These are phyloP conservation scores for Funneliformis geosporum DNA, from an alignment of 192 early-diverging fungal species.

Conservation along the genomic window DNA sequence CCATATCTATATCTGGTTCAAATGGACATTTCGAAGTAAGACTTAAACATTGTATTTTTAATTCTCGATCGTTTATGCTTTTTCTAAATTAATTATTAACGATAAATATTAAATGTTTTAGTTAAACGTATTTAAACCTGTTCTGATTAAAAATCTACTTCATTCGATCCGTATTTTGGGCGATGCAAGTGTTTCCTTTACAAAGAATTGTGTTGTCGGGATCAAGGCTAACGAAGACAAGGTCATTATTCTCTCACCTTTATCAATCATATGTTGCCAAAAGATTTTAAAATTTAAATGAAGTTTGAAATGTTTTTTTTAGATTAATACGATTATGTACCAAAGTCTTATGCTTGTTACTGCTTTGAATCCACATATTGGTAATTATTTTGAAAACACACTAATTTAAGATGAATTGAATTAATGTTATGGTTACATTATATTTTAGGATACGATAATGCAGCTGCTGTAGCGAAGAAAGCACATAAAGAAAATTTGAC, in stretches of 20 bases:
- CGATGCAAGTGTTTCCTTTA: conserved; percentile 91
- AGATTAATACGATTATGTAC: conserved; percentile 84
- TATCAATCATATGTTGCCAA: neutral
- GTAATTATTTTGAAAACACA: conserved; percentile 40
- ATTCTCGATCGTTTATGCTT: neutral
- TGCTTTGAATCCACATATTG: conserved; percentile 97
- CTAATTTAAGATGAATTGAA: neutral
- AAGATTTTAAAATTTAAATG: neutral
- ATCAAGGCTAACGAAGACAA: conserved; percentile 90
- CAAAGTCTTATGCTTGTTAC: conserved; percentile 98
- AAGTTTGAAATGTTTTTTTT: neutral
- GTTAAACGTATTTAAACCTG: conserved; percentile 99
- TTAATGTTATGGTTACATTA: neutral
- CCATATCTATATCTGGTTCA: conserved; percentile 88
- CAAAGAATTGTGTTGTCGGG: conserved; percentile 92
- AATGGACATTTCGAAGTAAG: conserved; percentile 96
- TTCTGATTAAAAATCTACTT: conserved; percentile 97
- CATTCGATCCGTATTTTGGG: conserved; percentile 88
- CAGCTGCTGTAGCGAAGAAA: conserved; percentile 96
- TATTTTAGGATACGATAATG: conserved; percentile 66
- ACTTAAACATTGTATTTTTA: conserved; percentile 12
- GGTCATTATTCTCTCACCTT: conserved; percentile 8
- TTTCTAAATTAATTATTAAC: neutral
- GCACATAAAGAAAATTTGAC: conserved; percentile 90
- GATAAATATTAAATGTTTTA: conserved; percentile 27